Percentiles rank a stretch among this genome's conserved stretches.
phyloP scores from a whole-genome alignment of 257 asterid genomes.

The Solanum sejunctum region DNA sequence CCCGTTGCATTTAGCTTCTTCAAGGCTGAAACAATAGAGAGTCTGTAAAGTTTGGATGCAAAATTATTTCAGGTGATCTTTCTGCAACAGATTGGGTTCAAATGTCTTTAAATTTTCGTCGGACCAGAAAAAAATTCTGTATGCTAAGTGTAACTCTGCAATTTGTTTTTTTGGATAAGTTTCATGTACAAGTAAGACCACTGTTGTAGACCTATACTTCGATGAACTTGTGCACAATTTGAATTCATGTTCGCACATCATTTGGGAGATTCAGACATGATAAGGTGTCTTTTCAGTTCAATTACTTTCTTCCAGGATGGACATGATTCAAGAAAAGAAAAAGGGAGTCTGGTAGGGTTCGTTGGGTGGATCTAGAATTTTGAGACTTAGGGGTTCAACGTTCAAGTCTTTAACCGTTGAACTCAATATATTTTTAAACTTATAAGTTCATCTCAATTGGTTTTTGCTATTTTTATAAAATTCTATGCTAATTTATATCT shows the following conservation, averaged over 20 bases:
- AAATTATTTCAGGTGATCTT: neutral
- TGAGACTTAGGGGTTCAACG: neutral
- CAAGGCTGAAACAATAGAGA: constrained; percentile 16
- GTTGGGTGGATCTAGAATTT: neutral
- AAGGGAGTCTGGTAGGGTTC: neutral
- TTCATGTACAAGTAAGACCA: neutral
- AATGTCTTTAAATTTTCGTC: neutral
- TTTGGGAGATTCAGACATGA: neutral
- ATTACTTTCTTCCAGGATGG: neutral
- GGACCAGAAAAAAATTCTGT: neutral
- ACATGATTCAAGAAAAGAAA: neutral
- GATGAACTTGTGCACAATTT: neutral
- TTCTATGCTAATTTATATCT: neutral
- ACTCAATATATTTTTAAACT: neutral
- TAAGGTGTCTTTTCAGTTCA: neutral
- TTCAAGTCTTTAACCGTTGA: neutral
- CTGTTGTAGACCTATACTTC: neutral
- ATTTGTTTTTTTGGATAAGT: neutral
- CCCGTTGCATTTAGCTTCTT: constrained; percentile 50
- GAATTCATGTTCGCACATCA: neutral
- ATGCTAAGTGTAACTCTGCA: neutral
- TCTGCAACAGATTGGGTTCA: constrained; percentile 1
- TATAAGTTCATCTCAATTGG: neutral
- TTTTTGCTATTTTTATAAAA: neutral
- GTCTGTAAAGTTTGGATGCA: constrained; percentile 30